phyloP scores from a whole-genome alignment of 139 green algal species.

The Micromonas commoda region DNA sequence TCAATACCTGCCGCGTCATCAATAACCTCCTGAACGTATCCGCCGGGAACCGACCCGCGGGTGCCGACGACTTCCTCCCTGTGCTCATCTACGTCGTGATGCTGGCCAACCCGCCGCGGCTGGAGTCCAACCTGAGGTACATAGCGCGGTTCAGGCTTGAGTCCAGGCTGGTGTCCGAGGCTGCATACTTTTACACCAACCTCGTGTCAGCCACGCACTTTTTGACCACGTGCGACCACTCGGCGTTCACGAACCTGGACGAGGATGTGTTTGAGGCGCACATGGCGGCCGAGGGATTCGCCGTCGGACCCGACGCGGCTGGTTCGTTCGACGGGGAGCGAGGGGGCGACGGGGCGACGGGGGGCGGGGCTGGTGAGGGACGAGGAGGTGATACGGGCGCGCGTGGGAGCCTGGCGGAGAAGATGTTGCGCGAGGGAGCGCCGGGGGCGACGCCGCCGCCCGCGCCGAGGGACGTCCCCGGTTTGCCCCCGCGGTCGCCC shows the following conservation, averaged over 20 bases:
- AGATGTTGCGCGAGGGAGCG: background rate
- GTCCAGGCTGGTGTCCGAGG: constrained; percentile 38
- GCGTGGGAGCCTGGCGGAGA: background rate
- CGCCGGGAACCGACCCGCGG: constrained; percentile 43
- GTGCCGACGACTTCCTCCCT: constrained; percentile 91
- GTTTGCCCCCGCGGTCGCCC: too few relatives aligned
- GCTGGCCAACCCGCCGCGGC: constrained; percentile 50
- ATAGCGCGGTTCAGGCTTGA: constrained; percentile 59
- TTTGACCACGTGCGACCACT: constrained; percentile 23
- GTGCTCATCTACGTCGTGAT: constrained; percentile 85
- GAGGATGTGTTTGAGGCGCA: background rate
- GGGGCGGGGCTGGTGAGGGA: too few relatives aligned
- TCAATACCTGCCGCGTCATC: constrained; percentile 83
- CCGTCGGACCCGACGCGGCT: background rate
- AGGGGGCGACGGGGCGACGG: background rate
- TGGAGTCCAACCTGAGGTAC: constrained; percentile 69
- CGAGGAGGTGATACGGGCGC: background rate
- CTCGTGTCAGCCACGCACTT: constrained; percentile 45
- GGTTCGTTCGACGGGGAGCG: background rate
- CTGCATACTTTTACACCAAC: constrained; percentile 54
- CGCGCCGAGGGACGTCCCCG: background rate
- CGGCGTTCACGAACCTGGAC: background rate
- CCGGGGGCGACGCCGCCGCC: background rate
- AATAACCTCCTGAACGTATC: constrained; percentile 61
- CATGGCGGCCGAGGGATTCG: background rate